phyloP scores from a whole-genome alignment of 2,329 filamentous ascomycete species.

The Cercospora citrullina region DNA sequence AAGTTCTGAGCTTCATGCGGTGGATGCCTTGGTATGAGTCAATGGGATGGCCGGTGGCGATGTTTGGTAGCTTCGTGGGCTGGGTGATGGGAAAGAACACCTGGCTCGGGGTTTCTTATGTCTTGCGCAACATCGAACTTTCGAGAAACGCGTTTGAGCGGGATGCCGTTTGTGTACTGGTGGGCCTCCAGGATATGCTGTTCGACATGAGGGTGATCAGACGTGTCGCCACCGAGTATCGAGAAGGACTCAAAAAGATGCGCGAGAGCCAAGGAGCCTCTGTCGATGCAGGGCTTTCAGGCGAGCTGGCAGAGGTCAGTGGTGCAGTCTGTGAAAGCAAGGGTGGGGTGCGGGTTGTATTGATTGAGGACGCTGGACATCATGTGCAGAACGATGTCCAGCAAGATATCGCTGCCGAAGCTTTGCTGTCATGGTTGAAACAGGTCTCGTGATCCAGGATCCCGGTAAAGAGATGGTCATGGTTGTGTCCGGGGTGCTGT shows the following conservation, averaged over 20 bases:
- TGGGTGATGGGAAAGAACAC: constrained; percentile 21
- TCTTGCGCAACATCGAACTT: constrained; percentile 42
- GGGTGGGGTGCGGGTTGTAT: constrained; percentile 34
- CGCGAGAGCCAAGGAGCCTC: neutral
- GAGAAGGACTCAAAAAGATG: neutral
- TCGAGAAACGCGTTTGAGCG: constrained; percentile 24
- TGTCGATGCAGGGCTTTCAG: neutral
- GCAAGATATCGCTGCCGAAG: constrained; percentile 50
- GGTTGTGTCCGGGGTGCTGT: constrained; percentile 10
- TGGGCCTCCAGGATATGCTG: constrained; percentile 46
- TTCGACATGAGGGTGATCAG: constrained; percentile 37
- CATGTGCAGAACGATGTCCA: constrained; percentile 56
- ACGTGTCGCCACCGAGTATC: neutral
- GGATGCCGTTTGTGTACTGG: constrained; percentile 45
- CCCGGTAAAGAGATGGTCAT: neutral
- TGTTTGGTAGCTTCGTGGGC: constrained; percentile 48
- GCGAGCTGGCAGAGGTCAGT: neutral
- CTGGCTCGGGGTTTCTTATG: constrained; percentile 37
- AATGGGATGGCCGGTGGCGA: constrained; percentile 54
- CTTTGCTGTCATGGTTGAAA: constrained; percentile 5
- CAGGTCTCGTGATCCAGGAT: constrained; percentile 4
- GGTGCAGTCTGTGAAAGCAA: constrained; percentile 38
- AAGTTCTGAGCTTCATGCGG: constrained; percentile 41
- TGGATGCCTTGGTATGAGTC: constrained; percentile 54
- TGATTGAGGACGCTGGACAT: constrained; percentile 52